Percentiles rank a stretch among this genome's conserved stretches.
These are phyloP conservation scores for Tieghemostelium lacteum DNA, from an alignment of 78 protist species.

Conservation along the genomic window DNA sequence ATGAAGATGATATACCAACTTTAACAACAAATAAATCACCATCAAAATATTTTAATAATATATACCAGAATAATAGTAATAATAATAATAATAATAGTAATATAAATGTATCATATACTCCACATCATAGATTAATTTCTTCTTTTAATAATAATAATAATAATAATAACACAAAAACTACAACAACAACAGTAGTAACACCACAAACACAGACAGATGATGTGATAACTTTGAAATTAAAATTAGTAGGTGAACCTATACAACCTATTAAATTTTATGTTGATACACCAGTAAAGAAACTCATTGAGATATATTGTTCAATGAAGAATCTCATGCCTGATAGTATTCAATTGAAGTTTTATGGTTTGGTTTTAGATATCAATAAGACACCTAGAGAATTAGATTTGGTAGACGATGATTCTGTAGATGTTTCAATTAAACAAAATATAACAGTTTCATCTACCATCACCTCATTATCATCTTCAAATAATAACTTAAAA, in stretches of 20 bases:
- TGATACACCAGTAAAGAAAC: slow-evolving; percentile 19
- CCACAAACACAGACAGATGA: background rate
- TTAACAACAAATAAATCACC: too few relatives aligned
- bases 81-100: background rate
- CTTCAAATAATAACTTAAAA: background rate
- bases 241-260: slow-evolving; percentile 11
- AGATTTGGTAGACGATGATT: slow-evolving; percentile 26
- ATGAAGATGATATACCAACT: slow-evolving; percentile 11
- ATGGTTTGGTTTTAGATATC: slow-evolving; percentile 17
- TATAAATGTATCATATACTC: background rate
- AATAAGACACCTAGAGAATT: slow-evolving; percentile 36
- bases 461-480: background rate
- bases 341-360: slow-evolving; percentile 14
- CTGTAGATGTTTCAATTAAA: slow-evolving; percentile 28
- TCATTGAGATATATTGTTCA: slow-evolving; percentile 19
- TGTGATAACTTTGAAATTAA: background rate
- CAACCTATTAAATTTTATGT: background rate
- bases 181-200: background rate
- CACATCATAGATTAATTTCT: background rate
- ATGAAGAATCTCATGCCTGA: slow-evolving; percentile 10
- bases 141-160: background rate
- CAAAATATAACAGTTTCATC: background rate
- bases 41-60: too few relatives aligned
- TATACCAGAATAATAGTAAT: background rate
- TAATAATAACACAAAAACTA: background rate